These are phyloP conservation scores for Leucoagaricus sp. DNA, from an alignment of 1,284 basidiomycete genomes.

Conservation along the genomic window DNA sequence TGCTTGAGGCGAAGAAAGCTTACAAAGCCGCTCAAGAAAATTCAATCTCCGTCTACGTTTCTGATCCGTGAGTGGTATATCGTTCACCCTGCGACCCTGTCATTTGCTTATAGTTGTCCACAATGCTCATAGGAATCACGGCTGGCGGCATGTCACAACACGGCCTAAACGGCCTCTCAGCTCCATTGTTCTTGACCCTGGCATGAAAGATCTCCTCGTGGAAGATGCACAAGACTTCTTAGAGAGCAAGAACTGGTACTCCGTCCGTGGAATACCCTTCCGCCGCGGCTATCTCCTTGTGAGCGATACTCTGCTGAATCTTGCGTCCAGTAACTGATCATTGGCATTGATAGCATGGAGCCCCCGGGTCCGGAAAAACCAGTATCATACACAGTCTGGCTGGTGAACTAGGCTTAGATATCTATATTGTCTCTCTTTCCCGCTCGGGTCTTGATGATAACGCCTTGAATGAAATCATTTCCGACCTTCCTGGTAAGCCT, in stretches of 20 bases:
- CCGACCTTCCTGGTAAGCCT: slow-evolving; percentile 53
- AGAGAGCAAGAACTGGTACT: slow-evolving; percentile 66
- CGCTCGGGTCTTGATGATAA: slow-evolving; percentile 71
- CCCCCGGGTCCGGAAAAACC: slow-evolving; percentile 76
- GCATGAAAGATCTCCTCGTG: slow-evolving; percentile 61
- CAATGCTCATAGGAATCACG: slow-evolving; percentile 8
- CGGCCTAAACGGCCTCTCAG: slow-evolving; percentile 63
- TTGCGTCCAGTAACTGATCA: background rate
- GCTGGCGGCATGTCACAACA: slow-evolving; percentile 57
- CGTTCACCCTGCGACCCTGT: background rate
- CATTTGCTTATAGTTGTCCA: slow-evolving; percentile 27
- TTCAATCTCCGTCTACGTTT: slow-evolving; percentile 55
- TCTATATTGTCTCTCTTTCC: slow-evolving; percentile 77
- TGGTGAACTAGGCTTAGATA: slow-evolving; percentile 71
- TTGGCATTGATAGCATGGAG: slow-evolving; percentile 52
- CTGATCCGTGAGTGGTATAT: slow-evolving; percentile 40
- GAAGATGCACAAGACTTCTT: slow-evolving; percentile 71
- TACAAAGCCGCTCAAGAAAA: slow-evolving; percentile 54
- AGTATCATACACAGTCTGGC: slow-evolving; percentile 76
- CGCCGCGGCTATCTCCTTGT: slow-evolving; percentile 72
- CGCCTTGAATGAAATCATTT: slow-evolving; percentile 58
- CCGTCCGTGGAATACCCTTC: slow-evolving; percentile 70
- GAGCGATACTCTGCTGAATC: slow-evolving; percentile 19
- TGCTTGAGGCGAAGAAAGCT: slow-evolving; percentile 55
- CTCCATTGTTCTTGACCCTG: slow-evolving; percentile 69